Conservation (phyloP, 2,329 filamentous ascomycete genomes). For the Colletotrichum echinochloae region DNA sequence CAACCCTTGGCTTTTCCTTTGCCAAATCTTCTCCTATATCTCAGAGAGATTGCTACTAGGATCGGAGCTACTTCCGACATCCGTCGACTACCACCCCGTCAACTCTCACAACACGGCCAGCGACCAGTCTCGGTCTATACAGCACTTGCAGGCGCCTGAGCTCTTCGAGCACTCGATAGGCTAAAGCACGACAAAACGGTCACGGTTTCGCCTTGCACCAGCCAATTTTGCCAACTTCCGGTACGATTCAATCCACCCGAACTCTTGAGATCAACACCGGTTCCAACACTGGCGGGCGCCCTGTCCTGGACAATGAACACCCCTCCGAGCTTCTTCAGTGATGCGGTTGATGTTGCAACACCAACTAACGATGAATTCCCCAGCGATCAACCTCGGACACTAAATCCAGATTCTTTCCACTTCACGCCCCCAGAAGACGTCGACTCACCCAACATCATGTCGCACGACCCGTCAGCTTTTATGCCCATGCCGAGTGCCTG, state of each 20-base stretch:
- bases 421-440: conserved; percentile 4
- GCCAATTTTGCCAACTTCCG: neutral
- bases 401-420: conserved; percentile 21
- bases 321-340: conserved; percentile 39
- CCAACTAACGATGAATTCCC: conserved; percentile 37
- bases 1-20: neutral
- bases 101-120: neutral
- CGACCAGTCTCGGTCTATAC: neutral
- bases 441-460: conserved; percentile 17
- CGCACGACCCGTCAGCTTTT: conserved; percentile 29
- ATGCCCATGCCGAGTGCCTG: conserved; percentile 27
- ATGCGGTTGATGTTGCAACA: conserved; percentile 39
- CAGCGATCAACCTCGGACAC: conserved; percentile 36
- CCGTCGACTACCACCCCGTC: neutral
- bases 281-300: neutral
- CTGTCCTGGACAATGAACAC: conserved; percentile 36
- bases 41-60: neutral
- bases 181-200: conserved; percentile 1
- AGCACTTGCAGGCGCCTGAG: neutral
- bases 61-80: neutral
- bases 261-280: neutral
- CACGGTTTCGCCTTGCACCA: conserved; percentile 2
- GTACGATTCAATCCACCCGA: conserved; percentile 3
- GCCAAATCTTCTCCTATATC: neutral
- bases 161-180: conserved; percentile 5